These are phyloP conservation scores for Periconia macrospinosa DNA, from an alignment of 2,329 filamentous ascomycete species.

Conservation along the genomic window DNA sequence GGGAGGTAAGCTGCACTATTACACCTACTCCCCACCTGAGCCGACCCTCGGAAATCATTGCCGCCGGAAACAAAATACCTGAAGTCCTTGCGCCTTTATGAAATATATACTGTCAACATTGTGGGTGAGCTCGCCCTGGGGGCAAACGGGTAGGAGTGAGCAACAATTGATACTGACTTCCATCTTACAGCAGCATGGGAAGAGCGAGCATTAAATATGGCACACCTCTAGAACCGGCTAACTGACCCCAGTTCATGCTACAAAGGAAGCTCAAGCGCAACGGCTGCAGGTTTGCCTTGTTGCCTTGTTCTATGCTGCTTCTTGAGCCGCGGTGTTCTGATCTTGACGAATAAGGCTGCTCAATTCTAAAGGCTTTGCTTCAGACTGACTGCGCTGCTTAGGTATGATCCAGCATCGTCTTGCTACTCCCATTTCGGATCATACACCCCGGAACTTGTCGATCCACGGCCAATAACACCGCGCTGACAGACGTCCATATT, in stretches of 20 bases:
- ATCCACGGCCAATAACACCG: constrained; percentile 14
- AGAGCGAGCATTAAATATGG: constrained; percentile 16
- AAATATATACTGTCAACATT: too few relatives aligned
- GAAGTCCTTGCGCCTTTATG: too few relatives aligned
- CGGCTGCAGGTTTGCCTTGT: constrained; percentile 21
- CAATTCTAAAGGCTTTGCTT: background rate
- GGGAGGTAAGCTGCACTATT: constrained; percentile 11
- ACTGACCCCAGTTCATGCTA: constrained; percentile 9
- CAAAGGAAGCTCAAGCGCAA: constrained; percentile 9
- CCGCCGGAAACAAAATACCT: constrained; percentile 4
- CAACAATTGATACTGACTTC: background rate
- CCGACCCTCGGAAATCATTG: constrained; percentile 6
- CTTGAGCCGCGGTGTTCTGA: constrained; percentile 9
- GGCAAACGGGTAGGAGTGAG: background rate
- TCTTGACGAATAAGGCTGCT: constrained; percentile 14
- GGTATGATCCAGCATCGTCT: constrained; percentile 13
- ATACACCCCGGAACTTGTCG: constrained; percentile 6
- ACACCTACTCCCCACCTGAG: background rate
- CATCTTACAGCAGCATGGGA: constrained; percentile 9
- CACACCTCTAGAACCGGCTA: constrained; percentile 8
- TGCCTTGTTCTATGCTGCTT: constrained; percentile 16
- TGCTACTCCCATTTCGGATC: constrained; percentile 3
- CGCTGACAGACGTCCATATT: constrained; percentile 4
- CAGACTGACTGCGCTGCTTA: constrained; percentile 9
- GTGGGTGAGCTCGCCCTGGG: too few relatives aligned